Conservation (phyloP, 2,329 filamentous ascomycete species). For the Thelonectria rubi region DNA sequence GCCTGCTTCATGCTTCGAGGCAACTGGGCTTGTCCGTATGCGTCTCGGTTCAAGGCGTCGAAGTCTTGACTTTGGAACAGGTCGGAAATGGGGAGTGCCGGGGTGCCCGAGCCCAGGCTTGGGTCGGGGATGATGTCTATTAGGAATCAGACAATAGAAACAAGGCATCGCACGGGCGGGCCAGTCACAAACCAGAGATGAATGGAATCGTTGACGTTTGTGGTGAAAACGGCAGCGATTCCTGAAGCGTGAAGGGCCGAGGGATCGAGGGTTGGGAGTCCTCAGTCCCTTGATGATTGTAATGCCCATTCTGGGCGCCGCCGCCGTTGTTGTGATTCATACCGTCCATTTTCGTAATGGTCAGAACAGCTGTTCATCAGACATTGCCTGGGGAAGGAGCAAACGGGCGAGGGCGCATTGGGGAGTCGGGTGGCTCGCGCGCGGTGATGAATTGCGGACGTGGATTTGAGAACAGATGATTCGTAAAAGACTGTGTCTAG, state of each 20-base stretch:
- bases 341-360: slow-evolving; percentile 42
- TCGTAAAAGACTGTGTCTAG: slow-evolving; percentile 11
- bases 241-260: slow-evolving; percentile 71
- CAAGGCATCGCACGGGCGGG: not conserved
- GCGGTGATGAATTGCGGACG: slow-evolving; percentile 20
- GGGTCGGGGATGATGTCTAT: slow-evolving; percentile 74
- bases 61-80: slow-evolving; percentile 65
- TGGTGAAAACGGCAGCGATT: slow-evolving; percentile 84
- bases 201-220: slow-evolving; percentile 84
- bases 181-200: slow-evolving; percentile 68
- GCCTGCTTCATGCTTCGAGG: slow-evolving; percentile 76
- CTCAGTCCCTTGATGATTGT: slow-evolving; percentile 36
- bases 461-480: slow-evolving; percentile 16
- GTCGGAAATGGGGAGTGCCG: slow-evolving; percentile 60
- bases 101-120: slow-evolving; percentile 64
- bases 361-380: slow-evolving; percentile 43
- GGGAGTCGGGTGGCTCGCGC: slow-evolving; percentile 24
- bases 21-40: slow-evolving; percentile 63
- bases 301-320: slow-evolving; percentile 48
- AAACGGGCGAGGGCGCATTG: slow-evolving; percentile 42
- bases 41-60: slow-evolving; percentile 76
- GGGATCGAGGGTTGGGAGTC: slow-evolving; percentile 41
- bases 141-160: slow-evolving; percentile 29
- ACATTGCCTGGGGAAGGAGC: slow-evolving; percentile 45
- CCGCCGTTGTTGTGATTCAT: slow-evolving; percentile 45